A percentile compares a stretch with the other conserved stretches of the same genome.
Conservation (phyloP, 1,139 yeast species). For the Kurtzmaniella quercitrusa region DNA sequence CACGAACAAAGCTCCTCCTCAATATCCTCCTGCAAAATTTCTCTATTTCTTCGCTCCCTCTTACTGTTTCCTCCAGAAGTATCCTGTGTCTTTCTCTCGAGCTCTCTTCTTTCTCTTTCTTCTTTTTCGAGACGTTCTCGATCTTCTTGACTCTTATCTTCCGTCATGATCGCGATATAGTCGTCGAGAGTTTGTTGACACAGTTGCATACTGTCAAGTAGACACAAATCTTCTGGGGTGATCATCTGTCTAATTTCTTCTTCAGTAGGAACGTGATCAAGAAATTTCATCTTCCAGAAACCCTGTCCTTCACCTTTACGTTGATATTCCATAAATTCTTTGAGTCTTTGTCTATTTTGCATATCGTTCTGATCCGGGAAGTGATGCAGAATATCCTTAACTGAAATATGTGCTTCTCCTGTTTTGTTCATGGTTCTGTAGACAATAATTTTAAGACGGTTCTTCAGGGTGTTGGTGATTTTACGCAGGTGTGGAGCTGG, state of each 20-base stretch:
- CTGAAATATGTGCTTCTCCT: slow-evolving; percentile 72
- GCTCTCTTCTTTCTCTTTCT: slow-evolving; percentile 17
- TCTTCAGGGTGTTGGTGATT: slow-evolving; percentile 89
- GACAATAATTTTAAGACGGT: slow-evolving; percentile 89
- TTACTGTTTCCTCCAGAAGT: slow-evolving; percentile 16
- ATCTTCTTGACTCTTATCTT: slow-evolving; percentile 16
- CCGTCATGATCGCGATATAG: slow-evolving; percentile 50
- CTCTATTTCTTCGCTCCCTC: slow-evolving; percentile 23
- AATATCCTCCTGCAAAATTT: slow-evolving; percentile 29
- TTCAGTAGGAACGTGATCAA: slow-evolving; percentile 64
- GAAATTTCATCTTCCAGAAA: slow-evolving; percentile 83
- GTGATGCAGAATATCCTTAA: slow-evolving; percentile 84
- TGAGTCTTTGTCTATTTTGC: slow-evolving; percentile 93
- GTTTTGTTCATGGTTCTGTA: slow-evolving; percentile 79
- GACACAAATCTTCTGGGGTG: slow-evolving; percentile 85
- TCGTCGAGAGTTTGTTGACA: slow-evolving; percentile 86
- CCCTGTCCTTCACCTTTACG: slow-evolving; percentile 95
- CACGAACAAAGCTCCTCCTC: slow-evolving; percentile 93
- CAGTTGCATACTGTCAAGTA: slow-evolving; percentile 88
- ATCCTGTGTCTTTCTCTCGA: slow-evolving; percentile 25
- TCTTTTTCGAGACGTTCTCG: slow-evolving; percentile 17
- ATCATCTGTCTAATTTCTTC: slow-evolving; percentile 82
- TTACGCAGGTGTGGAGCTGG: slow-evolving; percentile 98
- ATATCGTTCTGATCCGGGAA: slow-evolving; percentile 97
- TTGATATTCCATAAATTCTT: slow-evolving; percentile 98